Evolutionary conservation across 495 filamentous ascomycete species (phyloP), one percentile per base, ranked within the genome.

Genomic region (Lasiosphaeriaceae sp.): DNA sequence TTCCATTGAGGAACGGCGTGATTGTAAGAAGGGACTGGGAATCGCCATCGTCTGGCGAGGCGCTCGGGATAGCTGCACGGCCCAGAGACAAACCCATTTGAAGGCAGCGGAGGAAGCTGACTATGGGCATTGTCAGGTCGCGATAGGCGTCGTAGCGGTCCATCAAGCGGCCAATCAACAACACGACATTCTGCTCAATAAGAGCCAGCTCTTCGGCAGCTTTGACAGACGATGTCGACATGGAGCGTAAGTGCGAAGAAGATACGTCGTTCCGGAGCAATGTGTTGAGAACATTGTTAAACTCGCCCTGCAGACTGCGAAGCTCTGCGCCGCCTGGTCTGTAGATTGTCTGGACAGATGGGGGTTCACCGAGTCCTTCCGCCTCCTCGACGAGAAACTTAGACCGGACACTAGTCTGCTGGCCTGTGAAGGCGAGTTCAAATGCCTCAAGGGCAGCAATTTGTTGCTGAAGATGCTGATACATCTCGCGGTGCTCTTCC

Each of bases 71-170:
- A 41, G 77, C 65, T 26, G 62, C 77, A 37, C 78, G 76, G 3
- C 66, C 66, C 26, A 96, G 70, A 16, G 80, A 86, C 29, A 96
- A 65, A 12, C 92, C 90, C 54, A 93, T 67, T 58, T 88, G 86
- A 11, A 99, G 76, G 53, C 90, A 86, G 52, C 88, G 83, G 9
- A 97, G 78, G 61, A 97, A 91, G 46, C 87, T 89, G 56, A 92
- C 77, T 41, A 90, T 74, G 2, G 92, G 92, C 47, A 79, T 77
- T 0, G 87, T 87, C 48, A 97, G 78, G 69, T 99, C 94, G 53
- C 89, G 87, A 61, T 96, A 97, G 31, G 82, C 83, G 43, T 83
- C 79, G 66, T 89, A 92, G 20, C 83, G 76, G 2, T 79, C 72
- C 2, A 74, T 78, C 23, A 98, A 76, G 39, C 92, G 81, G 20